phyloP scores from a whole-genome alignment of 2,329 filamentous ascomycete genomes.

The Ophioceras dolichostomum region DNA sequence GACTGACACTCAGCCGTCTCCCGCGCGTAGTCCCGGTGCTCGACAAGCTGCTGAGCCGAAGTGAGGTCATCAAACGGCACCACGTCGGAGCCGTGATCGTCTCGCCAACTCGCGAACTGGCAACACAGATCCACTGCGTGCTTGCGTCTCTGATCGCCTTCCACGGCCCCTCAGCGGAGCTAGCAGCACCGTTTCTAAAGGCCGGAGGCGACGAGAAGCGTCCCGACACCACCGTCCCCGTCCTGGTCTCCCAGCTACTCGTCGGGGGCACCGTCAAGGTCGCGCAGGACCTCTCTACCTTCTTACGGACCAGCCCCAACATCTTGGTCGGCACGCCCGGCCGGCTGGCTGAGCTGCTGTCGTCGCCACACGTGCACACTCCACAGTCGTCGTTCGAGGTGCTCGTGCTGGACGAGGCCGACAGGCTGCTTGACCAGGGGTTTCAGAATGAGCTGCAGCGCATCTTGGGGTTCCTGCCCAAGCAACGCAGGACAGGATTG shows the following conservation, averaged over 20 bases:
- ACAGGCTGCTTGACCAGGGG: slow-evolving; percentile 81
- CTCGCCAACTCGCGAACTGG: slow-evolving; percentile 85
- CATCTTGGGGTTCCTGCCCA: slow-evolving; percentile 74
- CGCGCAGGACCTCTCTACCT: slow-evolving; percentile 75
- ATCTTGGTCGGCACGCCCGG: slow-evolving; percentile 80
- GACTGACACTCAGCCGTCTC: no score
- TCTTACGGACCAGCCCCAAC: slow-evolving; percentile 76
- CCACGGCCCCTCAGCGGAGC: slow-evolving; percentile 64
- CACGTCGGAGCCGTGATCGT: slow-evolving; percentile 87
- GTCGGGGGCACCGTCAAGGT: slow-evolving; percentile 68
- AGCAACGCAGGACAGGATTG: slow-evolving; percentile 83
- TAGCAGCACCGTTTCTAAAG: slow-evolving; percentile 42
- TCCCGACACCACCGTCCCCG: slow-evolving; percentile 24
- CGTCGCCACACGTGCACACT: slow-evolving; percentile 77
- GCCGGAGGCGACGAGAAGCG: slow-evolving; percentile 47
- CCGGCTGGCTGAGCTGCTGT: slow-evolving; percentile 74
- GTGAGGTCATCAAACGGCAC: slow-evolving; percentile 77
- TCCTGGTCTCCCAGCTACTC: slow-evolving; percentile 44
- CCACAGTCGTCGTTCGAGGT: slow-evolving; percentile 83
- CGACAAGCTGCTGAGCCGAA: slow-evolving; percentile 66
- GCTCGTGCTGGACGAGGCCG: slow-evolving; percentile 88
- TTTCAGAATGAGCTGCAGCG: slow-evolving; percentile 86
- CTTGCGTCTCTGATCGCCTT: slow-evolving; percentile 68
- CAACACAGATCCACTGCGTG: slow-evolving; percentile 79
- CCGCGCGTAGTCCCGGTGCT: slow-evolving; percentile 60